Conservation (phyloP, 176 grass and related monocot genomes). For the Carex scoparia region DNA sequence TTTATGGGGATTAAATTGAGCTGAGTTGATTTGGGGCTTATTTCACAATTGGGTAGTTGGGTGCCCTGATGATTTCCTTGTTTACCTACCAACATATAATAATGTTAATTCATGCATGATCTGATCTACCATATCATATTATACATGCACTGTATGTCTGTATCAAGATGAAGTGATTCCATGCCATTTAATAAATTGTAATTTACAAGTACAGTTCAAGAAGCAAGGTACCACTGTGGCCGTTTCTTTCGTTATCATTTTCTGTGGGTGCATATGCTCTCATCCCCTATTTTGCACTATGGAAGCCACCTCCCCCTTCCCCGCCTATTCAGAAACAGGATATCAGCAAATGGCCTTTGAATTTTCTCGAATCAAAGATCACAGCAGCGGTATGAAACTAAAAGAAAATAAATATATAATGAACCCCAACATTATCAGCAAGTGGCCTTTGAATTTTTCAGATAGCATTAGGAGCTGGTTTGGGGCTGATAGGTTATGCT, state of each 20-base stretch:
- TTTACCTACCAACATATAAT: too few relatives aligned
- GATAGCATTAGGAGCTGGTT: conserved; percentile 52
- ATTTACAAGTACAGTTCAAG: conserved; percentile 55
- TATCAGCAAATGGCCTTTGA: conserved; percentile 72
- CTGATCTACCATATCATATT: too few relatives aligned
- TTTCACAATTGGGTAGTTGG: too few relatives aligned
- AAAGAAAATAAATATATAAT: not conserved
- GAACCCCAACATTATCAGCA: not conserved
- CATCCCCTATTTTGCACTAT: conserved; percentile 92
- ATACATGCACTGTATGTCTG: not conserved
- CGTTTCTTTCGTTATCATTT: conserved; percentile 71
- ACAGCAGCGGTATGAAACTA: conserved; percentile 67
- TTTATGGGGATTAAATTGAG: too few relatives aligned
- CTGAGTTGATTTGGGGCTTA: too few relatives aligned
- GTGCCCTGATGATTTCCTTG: too few relatives aligned
- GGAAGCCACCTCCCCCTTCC: conserved; percentile 72
- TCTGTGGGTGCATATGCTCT: conserved; percentile 82
- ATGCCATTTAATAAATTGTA: conserved; percentile 17
- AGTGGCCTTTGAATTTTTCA: conserved; percentile 5
- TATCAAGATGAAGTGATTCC: conserved; percentile 9
- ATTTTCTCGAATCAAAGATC: conserved; percentile 84
- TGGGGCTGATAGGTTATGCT: conserved; percentile 73
- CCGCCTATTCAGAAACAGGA: conserved; percentile 69
- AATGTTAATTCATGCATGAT: too few relatives aligned
- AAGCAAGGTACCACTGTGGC: conserved; percentile 85